Evolutionary conservation across 805 yeast species (phyloP).

Genomic region (Saturnispora zaruensis): DNA sequence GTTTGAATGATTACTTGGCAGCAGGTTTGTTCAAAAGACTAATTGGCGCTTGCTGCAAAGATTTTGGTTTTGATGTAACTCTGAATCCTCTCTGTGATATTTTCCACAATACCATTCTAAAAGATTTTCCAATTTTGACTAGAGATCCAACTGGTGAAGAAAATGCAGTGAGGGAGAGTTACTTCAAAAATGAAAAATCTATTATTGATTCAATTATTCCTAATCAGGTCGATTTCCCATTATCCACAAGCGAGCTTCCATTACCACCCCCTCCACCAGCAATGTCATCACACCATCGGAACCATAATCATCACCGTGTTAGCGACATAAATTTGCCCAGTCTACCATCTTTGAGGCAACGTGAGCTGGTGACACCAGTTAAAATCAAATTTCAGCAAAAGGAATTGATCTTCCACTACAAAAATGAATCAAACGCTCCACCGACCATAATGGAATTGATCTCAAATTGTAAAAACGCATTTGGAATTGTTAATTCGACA

Average conservation of each 20-base stretch:
- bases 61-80: constrained; percentile 72
- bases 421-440: constrained; percentile 58
- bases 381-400: constrained; percentile 44
- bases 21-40: constrained; percentile 47
- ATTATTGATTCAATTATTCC: constrained; percentile 1
- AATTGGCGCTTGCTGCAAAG: constrained; percentile 64
- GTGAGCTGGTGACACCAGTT: constrained; percentile 26
- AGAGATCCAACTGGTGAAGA: constrained; percentile 20
- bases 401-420: constrained; percentile 55
- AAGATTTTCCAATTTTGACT: constrained; percentile 59
- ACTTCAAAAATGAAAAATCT: background rate
- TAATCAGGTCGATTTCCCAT: constrained; percentile 10
- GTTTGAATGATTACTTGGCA: constrained; percentile 43
- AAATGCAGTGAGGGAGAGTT: constrained; percentile 5
- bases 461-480: constrained; percentile 68
- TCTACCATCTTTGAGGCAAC: constrained; percentile 17
- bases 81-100: constrained; percentile 59
- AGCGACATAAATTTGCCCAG: background rate
- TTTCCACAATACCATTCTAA: constrained; percentile 49
- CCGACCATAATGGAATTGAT: constrained; percentile 75
- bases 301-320: background rate
- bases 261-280: constrained; percentile 10
- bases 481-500: constrained; percentile 39
- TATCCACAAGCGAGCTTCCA: constrained; percentile 14
- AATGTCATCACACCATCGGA: background rate